Conservation (phyloP, 176 grass and related monocot species). For the Triticum timopheevii region DNA sequence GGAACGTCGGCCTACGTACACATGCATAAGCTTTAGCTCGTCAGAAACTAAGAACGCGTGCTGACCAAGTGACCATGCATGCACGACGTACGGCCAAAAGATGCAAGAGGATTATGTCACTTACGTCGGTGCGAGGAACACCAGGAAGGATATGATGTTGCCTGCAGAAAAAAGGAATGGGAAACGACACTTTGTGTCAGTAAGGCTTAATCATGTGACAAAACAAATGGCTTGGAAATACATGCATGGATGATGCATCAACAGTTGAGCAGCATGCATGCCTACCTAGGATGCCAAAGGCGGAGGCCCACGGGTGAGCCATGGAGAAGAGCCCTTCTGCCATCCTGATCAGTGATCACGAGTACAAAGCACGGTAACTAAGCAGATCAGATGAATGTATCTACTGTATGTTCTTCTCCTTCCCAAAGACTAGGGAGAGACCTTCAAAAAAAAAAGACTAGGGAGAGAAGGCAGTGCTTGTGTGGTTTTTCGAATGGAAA, state of each 20-base stretch:
- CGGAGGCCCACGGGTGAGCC: conserved; percentile 62
- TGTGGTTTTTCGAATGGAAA: conserved; percentile 12
- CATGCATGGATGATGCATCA: not conserved
- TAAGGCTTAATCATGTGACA: not conserved
- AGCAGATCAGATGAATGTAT: not conserved
- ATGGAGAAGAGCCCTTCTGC: conserved; percentile 59
- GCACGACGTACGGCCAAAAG: too few species aligned
- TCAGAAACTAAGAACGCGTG: too few species aligned
- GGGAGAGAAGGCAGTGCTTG: not conserved
- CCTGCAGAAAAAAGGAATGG: conserved; percentile 39
- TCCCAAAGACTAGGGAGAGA: not conserved
- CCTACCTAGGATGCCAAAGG: conserved; percentile 77
- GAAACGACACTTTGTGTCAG: not conserved
- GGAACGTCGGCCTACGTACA: conserved; percentile 54
- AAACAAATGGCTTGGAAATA: not conserved
- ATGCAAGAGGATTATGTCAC: too few species aligned
- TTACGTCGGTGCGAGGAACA: conserved; percentile 81
- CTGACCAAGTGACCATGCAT: too few species aligned
- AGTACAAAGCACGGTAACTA: not conserved
- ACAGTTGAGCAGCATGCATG: not conserved
- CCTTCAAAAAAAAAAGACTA: not conserved
- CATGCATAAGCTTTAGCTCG: too few species aligned
- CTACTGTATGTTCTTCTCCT: conserved; percentile 14
- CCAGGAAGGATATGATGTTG: conserved; percentile 83
- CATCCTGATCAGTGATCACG: conserved; percentile 4